phyloP scores from a whole-genome alignment of 129 eudicot species.

The Erigeron canadensis region DNA sequence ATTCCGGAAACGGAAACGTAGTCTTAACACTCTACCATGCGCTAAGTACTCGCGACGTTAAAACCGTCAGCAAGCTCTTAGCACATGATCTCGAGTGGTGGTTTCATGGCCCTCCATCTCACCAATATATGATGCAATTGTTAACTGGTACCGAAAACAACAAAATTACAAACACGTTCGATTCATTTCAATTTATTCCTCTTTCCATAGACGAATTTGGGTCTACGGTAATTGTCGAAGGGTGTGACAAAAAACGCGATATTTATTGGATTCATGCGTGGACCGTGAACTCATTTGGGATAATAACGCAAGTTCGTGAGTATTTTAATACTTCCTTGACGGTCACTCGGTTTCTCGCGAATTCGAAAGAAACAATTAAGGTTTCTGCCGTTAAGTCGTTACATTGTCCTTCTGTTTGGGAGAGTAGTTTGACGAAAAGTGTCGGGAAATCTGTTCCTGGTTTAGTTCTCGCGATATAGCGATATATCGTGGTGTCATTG shows the following conservation, averaged over 20 bases:
- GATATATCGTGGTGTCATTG: neutral
- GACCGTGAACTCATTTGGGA: conserved; percentile 82
- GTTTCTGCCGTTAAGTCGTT: conserved; percentile 28
- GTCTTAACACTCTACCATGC: conserved; percentile 91
- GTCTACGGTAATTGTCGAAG: conserved; percentile 77
- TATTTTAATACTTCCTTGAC: conserved; percentile 89
- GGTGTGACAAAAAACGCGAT: conserved; percentile 66
- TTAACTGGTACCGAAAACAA: conserved; percentile 67
- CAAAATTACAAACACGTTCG: neutral
- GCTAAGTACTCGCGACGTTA: conserved; percentile 66
- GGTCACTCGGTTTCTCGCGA: conserved; percentile 49
- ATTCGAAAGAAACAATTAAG: conserved; percentile 14
- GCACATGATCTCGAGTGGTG: conserved; percentile 98
- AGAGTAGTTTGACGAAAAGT: conserved; percentile 67
- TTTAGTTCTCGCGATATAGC: conserved; percentile 65
- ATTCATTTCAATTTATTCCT: conserved; percentile 53
- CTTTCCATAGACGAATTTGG: conserved; percentile 70
- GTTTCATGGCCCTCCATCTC: conserved; percentile 99
- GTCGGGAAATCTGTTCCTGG: conserved; percentile 93
- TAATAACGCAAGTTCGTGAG: conserved; percentile 90
- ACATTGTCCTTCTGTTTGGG: conserved; percentile 81
- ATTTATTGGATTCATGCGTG: conserved; percentile 95
- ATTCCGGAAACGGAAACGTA: conserved; percentile 58
- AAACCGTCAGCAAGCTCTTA: conserved; percentile 53
- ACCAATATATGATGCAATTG: conserved; percentile 89